phyloP scores from a whole-genome alignment of 768 basidiomycete genomes.

The Serendipita sp. region DNA sequence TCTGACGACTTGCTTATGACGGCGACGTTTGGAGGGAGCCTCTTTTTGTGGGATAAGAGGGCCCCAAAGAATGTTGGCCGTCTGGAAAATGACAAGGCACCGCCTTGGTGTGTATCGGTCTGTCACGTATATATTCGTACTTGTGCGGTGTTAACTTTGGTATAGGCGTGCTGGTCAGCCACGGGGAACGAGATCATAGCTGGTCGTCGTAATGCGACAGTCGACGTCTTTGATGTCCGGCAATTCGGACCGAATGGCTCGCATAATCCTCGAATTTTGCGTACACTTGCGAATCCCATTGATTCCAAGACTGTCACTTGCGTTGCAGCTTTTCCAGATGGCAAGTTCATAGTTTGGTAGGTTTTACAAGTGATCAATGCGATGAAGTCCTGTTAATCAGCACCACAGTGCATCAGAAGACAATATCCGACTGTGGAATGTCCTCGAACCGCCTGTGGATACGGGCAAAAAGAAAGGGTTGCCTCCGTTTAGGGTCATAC shows the following conservation, averaged over 20 bases:
- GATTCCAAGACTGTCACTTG: slow-evolving; percentile 88
- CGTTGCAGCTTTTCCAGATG: slow-evolving; percentile 81
- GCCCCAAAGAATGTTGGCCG: slow-evolving; percentile 62
- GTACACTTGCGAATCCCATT: slow-evolving; percentile 68
- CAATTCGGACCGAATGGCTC: slow-evolving; percentile 50
- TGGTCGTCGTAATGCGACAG: slow-evolving; percentile 75
- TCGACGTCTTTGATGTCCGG: slow-evolving; percentile 94
- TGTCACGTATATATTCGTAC: slow-evolving; percentile 16
- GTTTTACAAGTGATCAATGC: slow-evolving; percentile 19
- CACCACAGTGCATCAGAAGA: slow-evolving; percentile 67
- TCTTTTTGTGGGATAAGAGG: slow-evolving; percentile 82
- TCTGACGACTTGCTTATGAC: slow-evolving; percentile 80
- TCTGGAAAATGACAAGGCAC: slow-evolving; percentile 79
- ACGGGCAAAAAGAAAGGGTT: neutral
- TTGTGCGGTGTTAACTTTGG: neutral
- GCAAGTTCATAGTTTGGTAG: slow-evolving; percentile 81
- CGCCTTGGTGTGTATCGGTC: slow-evolving; percentile 93
- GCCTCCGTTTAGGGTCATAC: slow-evolving; percentile 33
- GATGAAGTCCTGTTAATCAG: neutral
- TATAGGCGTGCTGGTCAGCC: slow-evolving; percentile 85
- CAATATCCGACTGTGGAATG: slow-evolving; percentile 89
- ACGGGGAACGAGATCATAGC: slow-evolving; percentile 81
- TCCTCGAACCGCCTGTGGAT: slow-evolving; percentile 46
- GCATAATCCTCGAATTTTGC: slow-evolving; percentile 57
- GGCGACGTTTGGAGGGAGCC: slow-evolving; percentile 80